phyloP scores from a whole-genome alignment of 2,329 filamentous ascomycete species.

The Setomelanomma holmii region DNA sequence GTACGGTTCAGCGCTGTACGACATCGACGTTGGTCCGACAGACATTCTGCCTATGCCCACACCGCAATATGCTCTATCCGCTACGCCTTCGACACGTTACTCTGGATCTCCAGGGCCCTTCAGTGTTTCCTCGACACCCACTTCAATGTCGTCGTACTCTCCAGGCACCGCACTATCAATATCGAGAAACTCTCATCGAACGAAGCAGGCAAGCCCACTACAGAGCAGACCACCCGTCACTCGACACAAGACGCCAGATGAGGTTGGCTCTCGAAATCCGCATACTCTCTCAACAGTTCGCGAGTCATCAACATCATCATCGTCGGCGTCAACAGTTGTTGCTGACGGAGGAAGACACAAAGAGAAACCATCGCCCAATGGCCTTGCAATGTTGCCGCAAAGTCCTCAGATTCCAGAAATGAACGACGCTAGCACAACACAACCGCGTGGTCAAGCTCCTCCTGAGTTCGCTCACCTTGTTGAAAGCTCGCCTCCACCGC shows the following conservation, averaged over 20 bases:
- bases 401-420: constrained; percentile 54
- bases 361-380: constrained; percentile 43
- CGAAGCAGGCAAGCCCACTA: constrained; percentile 63
- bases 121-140: constrained; percentile 79
- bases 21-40: constrained; percentile 63
- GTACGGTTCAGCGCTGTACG: constrained; percentile 31
- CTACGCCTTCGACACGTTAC: constrained; percentile 76
- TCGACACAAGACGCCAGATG: constrained; percentile 63
- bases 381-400: constrained; percentile 53
- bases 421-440: constrained; percentile 9
- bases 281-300: constrained; percentile 70
- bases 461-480: constrained; percentile 62
- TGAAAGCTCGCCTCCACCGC: constrained; percentile 62
- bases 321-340: constrained; percentile 72
- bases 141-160: constrained; percentile 78
- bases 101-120: constrained; percentile 76
- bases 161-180: constrained; percentile 64
- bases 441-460: constrained; percentile 37
- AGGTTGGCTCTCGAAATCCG: constrained; percentile 56
- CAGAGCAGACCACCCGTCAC: constrained; percentile 67
- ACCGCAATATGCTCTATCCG: constrained; percentile 71
- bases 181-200: constrained; percentile 54
- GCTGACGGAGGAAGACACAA: constrained; percentile 57
- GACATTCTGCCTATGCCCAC: constrained; percentile 72
- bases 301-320: constrained; percentile 75